A percentile compares a stretch with the other conserved stretches of the same genome.
Evolutionary conservation across 2,329 filamentous ascomycete genomes (phyloP).

Genomic region (Chaetomium sp.): DNA sequence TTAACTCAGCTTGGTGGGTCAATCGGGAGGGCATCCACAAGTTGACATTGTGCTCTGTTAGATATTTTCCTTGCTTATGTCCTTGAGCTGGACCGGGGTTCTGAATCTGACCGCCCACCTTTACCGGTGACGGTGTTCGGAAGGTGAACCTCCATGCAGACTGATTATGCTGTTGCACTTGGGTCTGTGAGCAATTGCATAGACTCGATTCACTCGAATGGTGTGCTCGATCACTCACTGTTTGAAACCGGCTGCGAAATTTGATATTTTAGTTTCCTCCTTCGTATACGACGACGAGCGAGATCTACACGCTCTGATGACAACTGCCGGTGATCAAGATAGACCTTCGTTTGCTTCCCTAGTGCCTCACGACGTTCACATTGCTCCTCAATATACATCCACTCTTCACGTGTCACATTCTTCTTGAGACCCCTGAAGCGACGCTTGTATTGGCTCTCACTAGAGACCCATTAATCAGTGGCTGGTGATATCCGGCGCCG

Average conservation of each 20-base stretch:
- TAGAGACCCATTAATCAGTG: not conserved
- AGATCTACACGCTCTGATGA: not conserved
- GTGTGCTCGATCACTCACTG: not conserved
- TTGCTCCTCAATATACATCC: not conserved
- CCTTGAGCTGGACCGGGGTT: not conserved
- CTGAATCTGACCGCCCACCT: not conserved
- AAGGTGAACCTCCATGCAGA: not conserved
- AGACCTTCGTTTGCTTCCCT: not conserved
- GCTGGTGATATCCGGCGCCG: not conserved
- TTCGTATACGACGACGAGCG: not conserved
- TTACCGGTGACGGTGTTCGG: not conserved
- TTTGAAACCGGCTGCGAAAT: not conserved
- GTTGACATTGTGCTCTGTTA: not conserved
- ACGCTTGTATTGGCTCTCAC: conserved; percentile 7
- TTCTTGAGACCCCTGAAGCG: conserved; percentile 3
- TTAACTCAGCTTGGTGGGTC: not conserved
- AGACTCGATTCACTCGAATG: not conserved
- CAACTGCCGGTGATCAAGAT: not conserved
- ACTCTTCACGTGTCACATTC: not conserved
- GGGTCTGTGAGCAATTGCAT: not conserved
- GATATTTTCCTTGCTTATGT: not conserved
- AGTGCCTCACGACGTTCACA: not conserved
- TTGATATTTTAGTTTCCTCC: not conserved
- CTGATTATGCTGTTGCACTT: not conserved
- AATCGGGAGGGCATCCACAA: not conserved